Percentiles rank a stretch among this genome's conserved stretches.
These are phyloP conservation scores for Colletotrichum sp. DNA, from an alignment of 2,329 filamentous ascomycete species.

Conservation along the genomic window DNA sequence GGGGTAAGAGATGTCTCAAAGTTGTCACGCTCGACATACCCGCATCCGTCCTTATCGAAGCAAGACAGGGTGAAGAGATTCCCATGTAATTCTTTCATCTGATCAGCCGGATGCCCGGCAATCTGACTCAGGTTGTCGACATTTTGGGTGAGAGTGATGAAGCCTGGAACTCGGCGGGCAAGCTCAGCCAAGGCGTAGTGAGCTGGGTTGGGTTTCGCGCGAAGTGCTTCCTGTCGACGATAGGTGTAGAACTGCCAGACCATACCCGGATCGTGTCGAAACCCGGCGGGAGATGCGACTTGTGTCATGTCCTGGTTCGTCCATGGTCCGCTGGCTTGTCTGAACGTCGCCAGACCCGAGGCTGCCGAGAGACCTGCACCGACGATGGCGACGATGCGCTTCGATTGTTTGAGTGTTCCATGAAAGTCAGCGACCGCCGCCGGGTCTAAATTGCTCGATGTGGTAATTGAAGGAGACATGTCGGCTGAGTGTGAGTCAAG, in stretches of 20 bases:
- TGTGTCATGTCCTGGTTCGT: slow-evolving; percentile 62
- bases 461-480: background rate
- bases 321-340: slow-evolving; percentile 70
- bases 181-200: slow-evolving; percentile 70
- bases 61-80: slow-evolving; percentile 23
- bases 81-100: slow-evolving; percentile 61
- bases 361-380: slow-evolving; percentile 33
- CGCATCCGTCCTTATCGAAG: slow-evolving; percentile 56
- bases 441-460: slow-evolving; percentile 6
- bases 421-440: slow-evolving; percentile 26
- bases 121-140: slow-evolving; percentile 65
- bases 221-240: slow-evolving; percentile 66
- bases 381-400: slow-evolving; percentile 32
- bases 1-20: slow-evolving; percentile 69
- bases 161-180: slow-evolving; percentile 54
- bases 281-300: slow-evolving; percentile 68
- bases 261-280: slow-evolving; percentile 61
- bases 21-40: slow-evolving; percentile 60
- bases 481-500: background rate
- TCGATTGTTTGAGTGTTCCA: slow-evolving; percentile 24
- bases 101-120: slow-evolving; percentile 60
- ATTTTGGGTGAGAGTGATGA: slow-evolving; percentile 69
- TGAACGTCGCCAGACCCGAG: slow-evolving; percentile 57
- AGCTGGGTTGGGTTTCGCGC: slow-evolving; percentile 65
- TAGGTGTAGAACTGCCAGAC: slow-evolving; percentile 78